Conservation (phyloP, 2,329 filamentous ascomycete species). For the Biscogniauxia marginata region DNA sequence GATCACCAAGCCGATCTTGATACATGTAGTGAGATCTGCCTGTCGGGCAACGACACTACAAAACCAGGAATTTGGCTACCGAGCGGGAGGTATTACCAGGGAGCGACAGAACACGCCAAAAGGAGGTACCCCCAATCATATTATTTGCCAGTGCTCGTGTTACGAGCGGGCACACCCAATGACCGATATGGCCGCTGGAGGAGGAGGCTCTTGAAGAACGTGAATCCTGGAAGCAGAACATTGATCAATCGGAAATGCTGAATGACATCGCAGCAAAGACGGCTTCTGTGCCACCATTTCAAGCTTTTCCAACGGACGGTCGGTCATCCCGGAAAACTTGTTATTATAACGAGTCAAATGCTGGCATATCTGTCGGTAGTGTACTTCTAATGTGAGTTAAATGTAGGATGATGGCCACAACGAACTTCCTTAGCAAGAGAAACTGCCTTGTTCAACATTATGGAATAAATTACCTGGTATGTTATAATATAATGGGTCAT, state of each 20-base stretch:
- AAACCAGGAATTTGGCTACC: slow-evolving; percentile 20
- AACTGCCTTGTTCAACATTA: too few species aligned
- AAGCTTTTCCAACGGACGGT: neutral
- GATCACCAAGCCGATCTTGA: slow-evolving; percentile 16
- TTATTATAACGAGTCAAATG: neutral
- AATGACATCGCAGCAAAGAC: neutral
- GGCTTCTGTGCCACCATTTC: neutral
- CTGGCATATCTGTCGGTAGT: neutral
- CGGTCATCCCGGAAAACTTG: neutral
- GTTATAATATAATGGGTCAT: too few species aligned
- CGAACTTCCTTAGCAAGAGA: too few species aligned
- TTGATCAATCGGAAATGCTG: slow-evolving; percentile 5
- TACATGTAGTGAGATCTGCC: slow-evolving; percentile 18
- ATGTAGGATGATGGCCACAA: too few species aligned
- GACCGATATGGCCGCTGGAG: slow-evolving; percentile 12
- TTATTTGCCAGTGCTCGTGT: slow-evolving; percentile 21
- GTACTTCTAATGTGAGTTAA: neutral
- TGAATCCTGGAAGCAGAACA: slow-evolving; percentile 21
- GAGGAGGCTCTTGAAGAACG: slow-evolving; percentile 22
- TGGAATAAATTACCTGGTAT: too few species aligned
- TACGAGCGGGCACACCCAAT: slow-evolving; percentile 16
- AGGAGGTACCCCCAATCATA: slow-evolving; percentile 15
- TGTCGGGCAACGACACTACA: slow-evolving; percentile 19
- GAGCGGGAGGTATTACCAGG: slow-evolving; percentile 17
- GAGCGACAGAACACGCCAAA: slow-evolving; percentile 20